Evolutionary conservation across 73 alveolate species (phyloP), one percentile per base, ranked within the genome.

Genomic region (Diophrys appendiculata): DNA sequence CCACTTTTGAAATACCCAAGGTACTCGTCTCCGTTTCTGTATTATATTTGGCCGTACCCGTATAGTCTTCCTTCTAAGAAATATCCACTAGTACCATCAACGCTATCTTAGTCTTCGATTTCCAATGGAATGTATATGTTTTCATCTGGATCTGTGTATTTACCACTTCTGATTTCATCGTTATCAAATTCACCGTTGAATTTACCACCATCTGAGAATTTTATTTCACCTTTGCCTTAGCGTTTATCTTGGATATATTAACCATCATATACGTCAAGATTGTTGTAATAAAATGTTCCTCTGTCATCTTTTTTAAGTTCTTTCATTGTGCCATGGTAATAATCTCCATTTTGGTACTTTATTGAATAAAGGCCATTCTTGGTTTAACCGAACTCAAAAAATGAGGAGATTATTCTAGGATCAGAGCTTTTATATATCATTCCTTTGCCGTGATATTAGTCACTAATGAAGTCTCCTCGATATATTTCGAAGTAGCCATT

Each of bases 271-370:
- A 85, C 69, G 32, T 82, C 70, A 28, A 89, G 91, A 86, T 83
- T 84, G 29, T 31, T 72, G 80, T 84, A 83, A 14, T 60, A 77
- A 77, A 84, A 88, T 78, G 86, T 90, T 65, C 98, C 98, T 78
- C 86, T 78, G 54, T 33, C 78, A 34, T 2, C 31, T 26, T 70
- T 70, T 33, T 33, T 29, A 2, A 67, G 34, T 13, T 67, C 25
- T 24, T 70, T 67, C 34, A 70, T 33, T 30, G 31, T 70, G 28
- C 78, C 78, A 13, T 35, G n/a, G 55, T 31, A 70, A 33, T 33
- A 70, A 33, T 70, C 78, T 34, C 55, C 55, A 29, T 70, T 70
- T 29, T 64, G 78, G 30, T 3, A 70, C 1, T n/a, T n/a, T n/a
- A n/a, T n/a, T n/a, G n/a, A n/a, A n/a, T n/a, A n/a, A n/a, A n/a